A percentile compares a stretch with the other conserved stretches of the same genome.
Evolutionary conservation across 2,329 filamentous ascomycete species (phyloP).

Genomic region (Huntiella bhutanensis): DNA sequence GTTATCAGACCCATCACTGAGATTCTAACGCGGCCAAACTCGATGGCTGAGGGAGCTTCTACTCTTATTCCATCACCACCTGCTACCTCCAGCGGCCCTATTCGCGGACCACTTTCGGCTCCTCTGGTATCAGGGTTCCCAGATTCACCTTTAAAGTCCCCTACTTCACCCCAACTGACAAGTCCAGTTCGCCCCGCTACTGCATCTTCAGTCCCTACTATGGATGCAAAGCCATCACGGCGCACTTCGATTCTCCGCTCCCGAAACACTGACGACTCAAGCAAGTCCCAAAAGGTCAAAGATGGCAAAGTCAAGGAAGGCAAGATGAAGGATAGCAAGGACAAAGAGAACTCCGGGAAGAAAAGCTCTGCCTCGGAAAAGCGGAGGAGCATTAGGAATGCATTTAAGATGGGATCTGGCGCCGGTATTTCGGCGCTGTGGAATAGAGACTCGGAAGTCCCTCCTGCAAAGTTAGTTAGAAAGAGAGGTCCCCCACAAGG

Average conservation of each 20-base stretch:
- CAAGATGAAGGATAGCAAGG: not conserved
- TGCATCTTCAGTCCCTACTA: not conserved
- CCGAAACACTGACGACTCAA: conserved; percentile 1
- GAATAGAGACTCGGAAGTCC: not conserved
- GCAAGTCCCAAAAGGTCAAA: not conserved
- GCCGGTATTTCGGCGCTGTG: conserved; percentile 5
- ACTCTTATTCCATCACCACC: conserved; percentile 4
- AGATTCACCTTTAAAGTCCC: not conserved
- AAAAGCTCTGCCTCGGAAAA: conserved; percentile 4
- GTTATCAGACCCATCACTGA: conserved; percentile 8
- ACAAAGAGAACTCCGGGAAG: conserved; percentile 1
- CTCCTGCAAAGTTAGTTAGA: conserved; percentile 6
- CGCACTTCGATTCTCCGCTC: conserved; percentile 5
- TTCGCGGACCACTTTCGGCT: not conserved
- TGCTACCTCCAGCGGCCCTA: not conserved
- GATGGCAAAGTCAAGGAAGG: not conserved
- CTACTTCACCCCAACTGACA: not conserved
- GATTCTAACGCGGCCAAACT: conserved; percentile 2
- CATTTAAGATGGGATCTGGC: conserved; percentile 7
- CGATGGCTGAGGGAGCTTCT: conserved; percentile 1
- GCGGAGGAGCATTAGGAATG: conserved; percentile 3
- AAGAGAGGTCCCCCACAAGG: conserved; percentile 5
- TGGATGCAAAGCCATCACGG: not conserved
- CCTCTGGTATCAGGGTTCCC: not conserved
- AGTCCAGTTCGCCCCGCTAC: not conserved